phyloP scores from a whole-genome alignment of 441 rosid species.

The Arabidopsis hybrid region DNA sequence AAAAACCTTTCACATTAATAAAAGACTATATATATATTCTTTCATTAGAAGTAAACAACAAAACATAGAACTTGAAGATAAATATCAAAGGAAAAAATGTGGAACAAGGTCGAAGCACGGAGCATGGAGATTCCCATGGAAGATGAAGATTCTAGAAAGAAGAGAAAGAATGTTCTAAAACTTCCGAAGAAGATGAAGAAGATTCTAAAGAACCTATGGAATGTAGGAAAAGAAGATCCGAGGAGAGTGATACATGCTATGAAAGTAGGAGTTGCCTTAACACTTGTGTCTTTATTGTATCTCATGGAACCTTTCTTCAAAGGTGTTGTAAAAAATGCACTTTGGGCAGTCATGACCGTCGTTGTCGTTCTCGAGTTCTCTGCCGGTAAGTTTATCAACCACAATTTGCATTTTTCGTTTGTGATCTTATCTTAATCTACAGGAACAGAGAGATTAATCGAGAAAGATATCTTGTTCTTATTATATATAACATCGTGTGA shows the following conservation, averaged over 20 bases:
- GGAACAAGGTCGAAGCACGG: slow-evolving; percentile 46
- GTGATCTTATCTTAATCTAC: slow-evolving; percentile 24
- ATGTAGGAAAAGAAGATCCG: slow-evolving; percentile 78
- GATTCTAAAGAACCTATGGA: slow-evolving; percentile 49
- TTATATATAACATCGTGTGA: background rate
- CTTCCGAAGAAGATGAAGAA: slow-evolving; percentile 48
- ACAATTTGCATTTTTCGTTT: background rate
- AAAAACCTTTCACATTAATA: slow-evolving; percentile 2
- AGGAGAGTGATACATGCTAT: slow-evolving; percentile 72
- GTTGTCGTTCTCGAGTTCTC: slow-evolving; percentile 95
- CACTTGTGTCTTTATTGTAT: slow-evolving; percentile 54
- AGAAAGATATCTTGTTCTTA: background rate
- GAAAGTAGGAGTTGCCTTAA: slow-evolving; percentile 74
- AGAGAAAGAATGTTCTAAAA: slow-evolving; percentile 37
- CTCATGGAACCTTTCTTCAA: slow-evolving; percentile 66
- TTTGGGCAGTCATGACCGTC: slow-evolving; percentile 96
- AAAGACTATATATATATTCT: background rate
- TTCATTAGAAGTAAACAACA: slow-evolving; percentile 17
- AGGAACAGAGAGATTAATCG: background rate
- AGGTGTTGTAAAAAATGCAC: slow-evolving; percentile 65
- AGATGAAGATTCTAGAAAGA: slow-evolving; percentile 21
- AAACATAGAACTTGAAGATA: background rate
- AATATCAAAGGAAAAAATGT: slow-evolving; percentile 28
- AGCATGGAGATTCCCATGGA: slow-evolving; percentile 36
- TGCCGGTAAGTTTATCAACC: slow-evolving; percentile 53